Evolutionary conservation across 1,284 basidiomycete species (phyloP), one percentile per base, ranked within the genome.

Genomic region (Austroboletus niveus): DNA sequence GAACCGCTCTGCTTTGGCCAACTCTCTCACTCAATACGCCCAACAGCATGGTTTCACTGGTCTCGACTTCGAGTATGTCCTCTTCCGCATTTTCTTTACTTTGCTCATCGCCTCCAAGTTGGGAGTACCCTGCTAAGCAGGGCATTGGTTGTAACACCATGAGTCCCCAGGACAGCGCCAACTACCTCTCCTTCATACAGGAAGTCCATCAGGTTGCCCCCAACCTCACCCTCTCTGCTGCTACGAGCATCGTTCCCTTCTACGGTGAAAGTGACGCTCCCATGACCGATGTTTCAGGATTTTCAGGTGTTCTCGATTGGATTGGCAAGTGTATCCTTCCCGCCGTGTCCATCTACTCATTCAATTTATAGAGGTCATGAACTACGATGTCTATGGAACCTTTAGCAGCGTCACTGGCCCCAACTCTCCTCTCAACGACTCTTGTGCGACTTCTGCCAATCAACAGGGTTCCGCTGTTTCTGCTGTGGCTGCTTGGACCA

Each of bases 381-480:
- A 90, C 73, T 94, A 94, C 72, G 92, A 94, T 64, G 75, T 92
- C 49, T 89, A 79, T 77, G 79, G 86, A 57, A 71, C 77, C 63
- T 71, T 75, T 75, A 77, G 70, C 32, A 56, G 60, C 11, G 69
- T 75, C 31, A 78, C 78, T 14, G 91, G 92, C 5, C 82, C 93
- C n/a, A 92, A 93, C 69, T 85, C 92, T 3, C 92, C 93, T 14
- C 76, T 96, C 30, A 76, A 84, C 51, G 85, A 95, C 68, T 77
- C 79, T 0, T 95, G 93, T 67, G 80, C 83, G 3, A 72, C 83
- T 44, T 61, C 78, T 1, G 70, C 69, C 2, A 72, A 83, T 57
- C 87, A 85, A 51, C 73, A 77, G 44, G 91, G 90, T 11, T 94
- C 91, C 55, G 92, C 89, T 24, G 77, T 80, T 41, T 82, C 82